Evolutionary conservation across 768 basidiomycete genomes (phyloP).

Genomic region (Floccularia luteovirens): DNA sequence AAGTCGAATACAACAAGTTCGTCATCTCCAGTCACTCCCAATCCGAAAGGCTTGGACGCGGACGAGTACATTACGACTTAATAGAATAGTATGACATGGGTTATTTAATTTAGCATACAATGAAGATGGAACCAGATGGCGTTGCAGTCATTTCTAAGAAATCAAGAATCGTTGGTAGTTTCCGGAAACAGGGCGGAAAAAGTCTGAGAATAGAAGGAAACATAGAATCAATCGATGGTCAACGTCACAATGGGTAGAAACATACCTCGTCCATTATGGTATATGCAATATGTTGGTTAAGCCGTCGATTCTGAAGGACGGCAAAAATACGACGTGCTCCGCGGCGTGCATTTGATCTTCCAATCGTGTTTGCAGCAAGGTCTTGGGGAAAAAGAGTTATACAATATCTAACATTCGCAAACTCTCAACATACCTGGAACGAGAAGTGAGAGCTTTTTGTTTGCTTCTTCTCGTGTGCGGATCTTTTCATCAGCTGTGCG

Average conservation of each 20-base stretch:
- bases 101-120: too few relatives aligned
- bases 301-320: conserved; percentile 87
- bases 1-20: too few relatives aligned
- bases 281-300: conserved; percentile 90
- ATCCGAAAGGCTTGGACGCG: too few relatives aligned
- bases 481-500: conserved; percentile 78
- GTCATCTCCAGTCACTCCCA: too few relatives aligned
- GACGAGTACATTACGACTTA: too few relatives aligned
- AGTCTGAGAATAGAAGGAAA: conserved; percentile 25
- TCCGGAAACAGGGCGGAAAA: conserved; percentile 59
- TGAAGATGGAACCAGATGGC: too few relatives aligned
- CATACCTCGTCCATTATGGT: conserved; percentile 85
- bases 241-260: background rate
- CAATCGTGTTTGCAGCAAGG: conserved; percentile 95
- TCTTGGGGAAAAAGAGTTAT: conserved; percentile 37
- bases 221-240: background rate
- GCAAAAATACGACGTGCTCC: conserved; percentile 92
- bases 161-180: conserved; percentile 3
- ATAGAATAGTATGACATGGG: too few relatives aligned
- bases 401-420: background rate
- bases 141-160: too few relatives aligned
- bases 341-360: conserved; percentile 89
- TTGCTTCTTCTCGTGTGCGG: conserved; percentile 79
- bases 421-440: conserved; percentile 64
- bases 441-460: conserved; percentile 81